Conservation (phyloP, 768 basidiomycete species). For the Mycena metata region DNA sequence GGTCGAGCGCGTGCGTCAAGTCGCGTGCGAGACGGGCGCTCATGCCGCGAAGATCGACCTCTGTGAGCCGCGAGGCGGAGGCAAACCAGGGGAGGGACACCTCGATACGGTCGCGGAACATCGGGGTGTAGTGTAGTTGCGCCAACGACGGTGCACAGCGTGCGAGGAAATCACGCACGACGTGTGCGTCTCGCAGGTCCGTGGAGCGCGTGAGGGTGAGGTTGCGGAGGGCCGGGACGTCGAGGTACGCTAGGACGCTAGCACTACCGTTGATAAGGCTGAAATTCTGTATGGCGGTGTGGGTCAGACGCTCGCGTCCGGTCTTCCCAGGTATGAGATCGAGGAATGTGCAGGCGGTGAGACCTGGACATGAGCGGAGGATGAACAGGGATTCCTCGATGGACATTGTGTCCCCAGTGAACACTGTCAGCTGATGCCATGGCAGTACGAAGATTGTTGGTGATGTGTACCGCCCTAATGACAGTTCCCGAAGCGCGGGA, state of each 20-base stretch:
- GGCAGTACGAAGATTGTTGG: not conserved
- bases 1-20: conserved; percentile 2
- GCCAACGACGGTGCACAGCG: not conserved
- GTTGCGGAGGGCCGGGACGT: not conserved
- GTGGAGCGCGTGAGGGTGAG: conserved; percentile 3
- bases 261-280: conserved; percentile 1
- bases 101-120: not conserved
- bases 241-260: not conserved
- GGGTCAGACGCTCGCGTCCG: not conserved
- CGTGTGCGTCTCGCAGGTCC: not conserved
- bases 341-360: conserved; percentile 2
- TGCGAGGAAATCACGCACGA: not conserved
- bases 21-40: not conserved
- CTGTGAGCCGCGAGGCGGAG: not conserved
- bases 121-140: conserved; percentile 13
- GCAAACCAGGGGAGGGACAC: not conserved
- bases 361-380: not conserved
- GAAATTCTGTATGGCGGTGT: not conserved
- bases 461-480: not conserved
- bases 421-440: conserved; percentile 2
- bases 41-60: conserved; percentile 10
- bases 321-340: not conserved
- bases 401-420: conserved; percentile 2
- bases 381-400: conserved; percentile 1
- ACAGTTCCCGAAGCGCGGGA: conserved; percentile 3